Evolutionary conservation across 2,329 filamentous ascomycete species (phyloP).

Genomic region (Exophiala sp.): DNA sequence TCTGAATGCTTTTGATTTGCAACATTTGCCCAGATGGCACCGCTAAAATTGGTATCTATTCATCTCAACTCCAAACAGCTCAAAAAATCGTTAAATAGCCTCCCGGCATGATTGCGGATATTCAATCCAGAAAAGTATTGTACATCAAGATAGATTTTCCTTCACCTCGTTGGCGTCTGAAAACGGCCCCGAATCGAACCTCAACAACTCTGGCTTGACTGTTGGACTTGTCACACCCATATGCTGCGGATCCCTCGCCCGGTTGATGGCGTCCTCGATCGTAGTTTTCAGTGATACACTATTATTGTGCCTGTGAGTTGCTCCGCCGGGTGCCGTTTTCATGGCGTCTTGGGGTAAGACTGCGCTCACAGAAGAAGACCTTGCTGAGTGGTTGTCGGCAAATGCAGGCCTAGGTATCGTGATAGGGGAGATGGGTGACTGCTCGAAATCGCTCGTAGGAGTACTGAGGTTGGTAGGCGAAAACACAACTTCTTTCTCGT

Average conservation of each 20-base stretch:
- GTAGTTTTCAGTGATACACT: constrained; percentile 34
- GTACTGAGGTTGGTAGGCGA: constrained; percentile 7
- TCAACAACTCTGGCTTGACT: constrained; percentile 27
- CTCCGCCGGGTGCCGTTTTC: constrained; percentile 1
- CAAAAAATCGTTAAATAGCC: constrained; percentile 16
- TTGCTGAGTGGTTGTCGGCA: constrained; percentile 18
- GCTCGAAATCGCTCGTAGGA: constrained; percentile 10
- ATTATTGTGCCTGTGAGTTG: constrained; percentile 26
- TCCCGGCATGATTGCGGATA: constrained; percentile 1
- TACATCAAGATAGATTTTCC: constrained; percentile 24
- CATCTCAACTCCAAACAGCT: background rate
- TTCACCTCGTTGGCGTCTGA: constrained; percentile 44
- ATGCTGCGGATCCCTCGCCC: constrained; percentile 22
- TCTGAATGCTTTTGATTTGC: constrained; percentile 6
- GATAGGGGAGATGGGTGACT: constrained; percentile 16
- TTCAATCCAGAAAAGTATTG: constrained; percentile 8
- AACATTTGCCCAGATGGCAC: background rate
- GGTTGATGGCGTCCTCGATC: constrained; percentile 31
- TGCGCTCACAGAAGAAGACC: constrained; percentile 25
- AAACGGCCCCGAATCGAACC: constrained; percentile 41
- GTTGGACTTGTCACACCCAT: constrained; percentile 17
- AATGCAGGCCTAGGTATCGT: constrained; percentile 21
- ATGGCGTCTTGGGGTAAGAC: constrained; percentile 12
- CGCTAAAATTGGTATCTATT: constrained; percentile 2
- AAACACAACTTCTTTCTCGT: constrained; percentile 26